Evolutionary conservation across 768 basidiomycete genomes (phyloP), one percentile per base, ranked within the genome.

Genomic region (Mycena belliarum): DNA sequence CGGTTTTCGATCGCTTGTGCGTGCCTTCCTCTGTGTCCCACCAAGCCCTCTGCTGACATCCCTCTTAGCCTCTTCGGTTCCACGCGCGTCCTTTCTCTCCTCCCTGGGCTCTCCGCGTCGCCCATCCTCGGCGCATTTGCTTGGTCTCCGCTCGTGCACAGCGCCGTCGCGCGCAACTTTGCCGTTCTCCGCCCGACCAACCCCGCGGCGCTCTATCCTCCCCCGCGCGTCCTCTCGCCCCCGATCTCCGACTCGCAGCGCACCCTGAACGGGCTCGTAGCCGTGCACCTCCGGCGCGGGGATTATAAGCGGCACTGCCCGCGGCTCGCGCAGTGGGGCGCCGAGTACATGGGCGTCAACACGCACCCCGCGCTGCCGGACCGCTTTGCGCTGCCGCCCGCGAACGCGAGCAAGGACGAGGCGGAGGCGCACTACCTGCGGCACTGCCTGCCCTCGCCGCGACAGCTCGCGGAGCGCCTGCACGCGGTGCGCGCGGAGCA

Each of bases 221-320:
- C 62, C 18, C 40, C 55, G 54, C 63, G 41, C 43, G 11, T 54
- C 35, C 46, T 55, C 59, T 29, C 55, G 38, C 8, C 45, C 16
- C 21, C 29, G 12, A 15, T 35, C 33, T 15, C 33, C 12, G 33
- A 8, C 6, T 35, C 33, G 28, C 18, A 7, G 33, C 62, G 49
- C 37, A 69, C 71, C 10, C 69, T 82, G 23, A 63, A 69, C 2
- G 80, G 79, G 3, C 72, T 84, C 15, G 65, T 86, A 14, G 85
- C 85, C 1, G 55, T 86, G 9, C 84, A 86, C 50, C 73, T 80
- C 40, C 78, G 84, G 7, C 73, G 83, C 1, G 85, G 85, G 6
- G 85, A 86, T 57, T 86, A 80, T 63, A 75, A 68, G 28, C 72
- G 79, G 2, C 84, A 85, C 61, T 86, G 85, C 59, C 72, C 73